phyloP scores from a whole-genome alignment of 331 rosid species.

The Malus hybrid region DNA sequence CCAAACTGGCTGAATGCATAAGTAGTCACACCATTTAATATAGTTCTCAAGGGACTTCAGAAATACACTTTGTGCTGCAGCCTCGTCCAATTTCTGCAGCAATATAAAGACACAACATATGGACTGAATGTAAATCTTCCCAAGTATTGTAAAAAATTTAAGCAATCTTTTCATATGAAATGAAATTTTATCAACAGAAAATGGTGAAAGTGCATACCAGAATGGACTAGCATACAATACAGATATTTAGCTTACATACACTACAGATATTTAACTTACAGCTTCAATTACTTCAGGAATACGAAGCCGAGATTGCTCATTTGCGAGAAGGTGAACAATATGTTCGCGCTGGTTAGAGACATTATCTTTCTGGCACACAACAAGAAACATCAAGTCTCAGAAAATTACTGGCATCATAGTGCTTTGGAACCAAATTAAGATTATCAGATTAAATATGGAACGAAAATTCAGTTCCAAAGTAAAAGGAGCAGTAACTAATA shows the following conservation, averaged over 20 bases:
- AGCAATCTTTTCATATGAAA: background rate
- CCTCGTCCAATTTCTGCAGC: slow-evolving; percentile 75
- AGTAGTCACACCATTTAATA: slow-evolving; percentile 74
- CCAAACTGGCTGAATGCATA: slow-evolving; percentile 87
- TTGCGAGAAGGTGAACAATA: slow-evolving; percentile 80
- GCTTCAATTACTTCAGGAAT: slow-evolving; percentile 63
- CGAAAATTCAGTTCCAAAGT: background rate
- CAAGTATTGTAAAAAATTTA: background rate
- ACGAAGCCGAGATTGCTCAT: slow-evolving; percentile 81
- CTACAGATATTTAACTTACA: slow-evolving; percentile 38
- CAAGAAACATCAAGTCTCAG: background rate
- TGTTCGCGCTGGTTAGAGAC: slow-evolving; percentile 90
- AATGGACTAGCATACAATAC: too few species aligned
- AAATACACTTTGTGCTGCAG: slow-evolving; percentile 54
- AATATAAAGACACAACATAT: slow-evolving; percentile 9
- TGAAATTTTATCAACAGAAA: too few species aligned
- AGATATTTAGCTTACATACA: background rate
- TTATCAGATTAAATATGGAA: background rate
- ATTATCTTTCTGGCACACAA: slow-evolving; percentile 73
- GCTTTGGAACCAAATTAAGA: background rate
- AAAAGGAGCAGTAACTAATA: background rate
- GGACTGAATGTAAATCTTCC: background rate
- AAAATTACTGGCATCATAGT: background rate
- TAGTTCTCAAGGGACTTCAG: slow-evolving; percentile 79
- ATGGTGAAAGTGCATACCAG: too few species aligned